Conservation (phyloP, 805 yeast species). For the Kodamaea fukazawae region DNA sequence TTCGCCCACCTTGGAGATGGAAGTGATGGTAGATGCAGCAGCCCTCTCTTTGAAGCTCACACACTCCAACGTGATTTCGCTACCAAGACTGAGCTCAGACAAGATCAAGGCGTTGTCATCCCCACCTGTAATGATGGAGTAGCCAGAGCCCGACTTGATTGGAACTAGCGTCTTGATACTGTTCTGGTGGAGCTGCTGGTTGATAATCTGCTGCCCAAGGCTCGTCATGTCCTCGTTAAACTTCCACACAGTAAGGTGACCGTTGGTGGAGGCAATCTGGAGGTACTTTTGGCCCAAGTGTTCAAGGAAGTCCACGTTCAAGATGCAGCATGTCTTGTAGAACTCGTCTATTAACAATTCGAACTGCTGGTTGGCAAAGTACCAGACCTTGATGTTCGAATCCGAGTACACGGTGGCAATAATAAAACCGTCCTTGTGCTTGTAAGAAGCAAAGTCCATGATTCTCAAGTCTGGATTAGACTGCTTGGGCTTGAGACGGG, state of each 20-base stretch:
- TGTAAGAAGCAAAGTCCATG: conserved; percentile 72
- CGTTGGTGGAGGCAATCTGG: conserved; percentile 78
- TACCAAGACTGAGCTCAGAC: conserved; percentile 17
- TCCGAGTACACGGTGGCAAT: conserved; percentile 81
- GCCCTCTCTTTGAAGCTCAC: conserved; percentile 49
- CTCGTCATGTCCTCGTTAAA: conserved; percentile 4
- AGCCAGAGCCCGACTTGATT: conserved; percentile 11
- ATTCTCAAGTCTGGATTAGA: conserved; percentile 80
- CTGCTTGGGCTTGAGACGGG: conserved; percentile 52
- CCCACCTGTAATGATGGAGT: conserved; percentile 71
- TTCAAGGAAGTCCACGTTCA: conserved; percentile 53
- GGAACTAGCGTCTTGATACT: conserved; percentile 66
- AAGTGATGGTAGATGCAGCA: conserved; percentile 85
- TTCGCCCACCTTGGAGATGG: conserved; percentile 40
- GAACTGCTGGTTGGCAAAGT: conserved; percentile 43
- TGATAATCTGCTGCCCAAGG: conserved; percentile 30
- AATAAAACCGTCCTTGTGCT: conserved; percentile 44
- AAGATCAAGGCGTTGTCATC: conserved; percentile 75
- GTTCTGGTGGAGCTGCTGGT: conserved; percentile 73
- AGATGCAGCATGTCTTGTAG: conserved; percentile 75
- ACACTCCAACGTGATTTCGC: conserved; percentile 21
- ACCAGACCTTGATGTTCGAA: conserved; percentile 69
- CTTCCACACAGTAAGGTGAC: conserved; percentile 64
- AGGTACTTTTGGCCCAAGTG: conserved; percentile 31
- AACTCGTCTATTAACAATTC: conserved; percentile 42